Evolutionary conservation across 2,329 filamentous ascomycete species (phyloP), one percentile per base, ranked within the genome.

Genomic region (Ramularia endophylla): DNA sequence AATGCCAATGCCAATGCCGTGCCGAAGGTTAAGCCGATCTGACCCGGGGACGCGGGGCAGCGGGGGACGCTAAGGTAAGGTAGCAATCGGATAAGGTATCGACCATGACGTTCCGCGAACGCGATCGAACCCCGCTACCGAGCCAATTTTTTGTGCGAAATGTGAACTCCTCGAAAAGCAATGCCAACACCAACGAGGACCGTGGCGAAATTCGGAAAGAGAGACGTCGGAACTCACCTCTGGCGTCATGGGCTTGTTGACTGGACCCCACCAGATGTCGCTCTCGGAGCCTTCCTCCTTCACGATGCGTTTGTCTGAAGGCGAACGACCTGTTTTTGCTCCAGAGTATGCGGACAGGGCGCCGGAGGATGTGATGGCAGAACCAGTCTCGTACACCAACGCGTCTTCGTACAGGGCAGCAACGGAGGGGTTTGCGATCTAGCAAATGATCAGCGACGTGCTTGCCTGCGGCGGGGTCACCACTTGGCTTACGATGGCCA

Each of bases 171-270:
- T 29, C 25, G 27, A 16, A 28, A 12, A 36, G 29, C 39, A 33
- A 36, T 32, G 39, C 28, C 30, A 18, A 9, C 20, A 20, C 5
- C 17, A 34, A 8, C 13, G 25, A 28, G 22, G 16, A 22, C 32
- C 13, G 30, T 3, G n/a, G 29, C 20, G 34, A 19, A 29, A 18
- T 15, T 12, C 20, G 20, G 30, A 13, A 15, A 29, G 27, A 36
- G 34, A 17, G 30, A 30, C 27, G 36, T 27, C 13, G 25, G 27
- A 18, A 72, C 86, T 81, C 83, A 97, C 92, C 68, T 97, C 89
- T 59, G 88, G 80, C 56, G 80, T 83, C 92, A 98, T 98, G 64
- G 90, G 86, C 80, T 97, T 97, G 78, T 98, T 98, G 57, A 98
- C 92, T 42, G 92, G 90, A 61, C 92, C 92, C 92, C 92, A 97